A percentile compares a stretch with the other conserved stretches of the same genome.
These are phyloP conservation scores for Alternaria ethzedia DNA, from an alignment of 2,329 filamentous ascomycete genomes.

Conservation along the genomic window DNA sequence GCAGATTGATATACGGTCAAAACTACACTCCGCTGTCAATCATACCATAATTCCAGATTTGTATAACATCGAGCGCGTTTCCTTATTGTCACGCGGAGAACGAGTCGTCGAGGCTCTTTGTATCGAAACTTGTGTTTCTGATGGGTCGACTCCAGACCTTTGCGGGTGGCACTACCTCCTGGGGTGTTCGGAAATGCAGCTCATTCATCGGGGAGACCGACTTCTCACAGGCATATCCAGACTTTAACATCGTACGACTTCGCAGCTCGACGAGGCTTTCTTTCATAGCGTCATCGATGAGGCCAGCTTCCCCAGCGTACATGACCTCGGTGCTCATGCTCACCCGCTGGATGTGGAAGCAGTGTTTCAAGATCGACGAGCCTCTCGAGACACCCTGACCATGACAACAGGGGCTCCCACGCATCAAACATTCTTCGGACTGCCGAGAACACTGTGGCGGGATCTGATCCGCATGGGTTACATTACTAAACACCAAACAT, in stretches of 20 bases:
- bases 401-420: constrained; percentile 13
- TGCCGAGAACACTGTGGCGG: constrained; percentile 12
- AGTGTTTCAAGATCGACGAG: constrained; percentile 1
- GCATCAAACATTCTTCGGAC: background rate
- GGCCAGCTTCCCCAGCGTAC: background rate
- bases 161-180: background rate
- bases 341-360: background rate
- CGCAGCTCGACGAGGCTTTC: background rate
- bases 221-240: background rate
- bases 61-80: background rate
- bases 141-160: background rate
- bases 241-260: background rate
- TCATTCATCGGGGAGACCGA: background rate
- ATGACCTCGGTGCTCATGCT: background rate
- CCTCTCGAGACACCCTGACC: background rate
- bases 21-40: background rate
- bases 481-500: constrained; percentile 27
- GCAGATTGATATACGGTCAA: background rate
- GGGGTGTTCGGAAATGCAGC: background rate
- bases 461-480: constrained; percentile 7
- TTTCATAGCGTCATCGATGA: background rate
- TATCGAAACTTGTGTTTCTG: background rate
- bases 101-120: background rate
- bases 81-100: background rate
- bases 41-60: background rate